Base-by-base conservation (phyloP, 83 land plant species). In the Thuja plicata region DNA sequence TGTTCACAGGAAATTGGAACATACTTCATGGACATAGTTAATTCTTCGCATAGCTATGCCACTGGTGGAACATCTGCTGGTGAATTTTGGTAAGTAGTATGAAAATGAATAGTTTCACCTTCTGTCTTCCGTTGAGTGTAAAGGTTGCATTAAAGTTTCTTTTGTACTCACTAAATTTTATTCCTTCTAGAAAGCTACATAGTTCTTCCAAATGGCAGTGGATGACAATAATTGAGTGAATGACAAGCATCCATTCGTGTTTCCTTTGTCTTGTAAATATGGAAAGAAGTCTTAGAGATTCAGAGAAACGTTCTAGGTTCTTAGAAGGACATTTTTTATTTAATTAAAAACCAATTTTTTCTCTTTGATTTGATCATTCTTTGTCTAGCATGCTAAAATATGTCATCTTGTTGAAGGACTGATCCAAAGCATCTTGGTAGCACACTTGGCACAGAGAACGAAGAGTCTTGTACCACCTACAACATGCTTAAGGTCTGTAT, bases 391-490 rank as follows among this genome's bases (percentile, higher is more conserved):
- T 76, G 79, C 40, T 34, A 76, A 32, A 76, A 35, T 13, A 76
- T 34, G 38, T 35, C 10, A 34, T 76, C 12, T 12, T 76, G 79
- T 76, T 81, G 88, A 91, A 98, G 99, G 99, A 38, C 88, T 45
- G 94, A 97, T 78, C 97, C 99, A 46, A 96, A 93, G 87, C 88
- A 95, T 8, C 90, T 97, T 81, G 99, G 93, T 27, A 88, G 71
- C 90, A 92, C 95, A 74, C 93, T 98, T 41, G 84, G 74, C 5
- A 93, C 97, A 13, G 99, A 98, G 87, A 94, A 92, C 84, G 95
- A 97, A 93, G 99, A 98, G 91, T 93, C 98, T 45, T 98, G 99
- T 85, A 97, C 99, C 80, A 97, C 99, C 11, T 98, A 97, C 89
- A 98, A 98, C 92, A 96, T 98, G 99, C 96, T 98, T 4, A 98